Conservation (phyloP, 129 eudicot species). For the Heracleum sosnowskyi region DNA sequence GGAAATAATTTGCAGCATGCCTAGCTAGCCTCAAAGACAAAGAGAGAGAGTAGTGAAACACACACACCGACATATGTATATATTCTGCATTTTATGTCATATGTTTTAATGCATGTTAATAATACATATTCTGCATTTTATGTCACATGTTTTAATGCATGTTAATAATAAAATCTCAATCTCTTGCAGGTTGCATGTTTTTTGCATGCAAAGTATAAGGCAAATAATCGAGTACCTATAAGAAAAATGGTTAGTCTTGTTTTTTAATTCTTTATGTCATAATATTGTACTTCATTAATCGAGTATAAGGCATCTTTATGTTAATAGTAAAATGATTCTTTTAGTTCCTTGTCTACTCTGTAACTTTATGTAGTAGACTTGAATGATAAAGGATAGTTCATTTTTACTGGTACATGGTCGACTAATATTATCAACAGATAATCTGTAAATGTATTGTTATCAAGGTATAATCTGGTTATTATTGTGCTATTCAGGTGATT, state of each 20-base stretch:
- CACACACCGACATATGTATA: not conserved
- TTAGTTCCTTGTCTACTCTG: not conserved
- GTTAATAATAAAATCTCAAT: not conserved
- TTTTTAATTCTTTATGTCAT: not conserved
- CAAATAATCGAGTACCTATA: conserved; percentile 38
- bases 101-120: not conserved
- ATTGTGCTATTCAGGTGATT: not conserved
- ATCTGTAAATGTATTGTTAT: not conserved
- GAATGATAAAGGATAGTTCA: not conserved
- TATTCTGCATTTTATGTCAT: not conserved
- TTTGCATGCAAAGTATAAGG: conserved; percentile 44
- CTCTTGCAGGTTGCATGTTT: conserved; percentile 38
- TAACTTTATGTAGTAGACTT: not conserved
- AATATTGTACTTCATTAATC: not conserved
- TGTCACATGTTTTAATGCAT: too few species aligned
- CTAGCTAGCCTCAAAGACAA: conserved; percentile 6
- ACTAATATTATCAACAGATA: not conserved
- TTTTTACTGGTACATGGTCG: not conserved
- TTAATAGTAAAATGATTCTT: not conserved
- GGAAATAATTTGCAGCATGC: conserved; percentile 46
- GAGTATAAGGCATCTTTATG: too few species aligned
- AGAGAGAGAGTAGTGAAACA: not conserved
- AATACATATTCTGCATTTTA: too few species aligned
- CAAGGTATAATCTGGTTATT: not conserved
- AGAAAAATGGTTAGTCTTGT: conserved; percentile 32